Base-by-base conservation (phyloP, 257 asterid genomes). In the Solanum gandarillasii region DNA sequence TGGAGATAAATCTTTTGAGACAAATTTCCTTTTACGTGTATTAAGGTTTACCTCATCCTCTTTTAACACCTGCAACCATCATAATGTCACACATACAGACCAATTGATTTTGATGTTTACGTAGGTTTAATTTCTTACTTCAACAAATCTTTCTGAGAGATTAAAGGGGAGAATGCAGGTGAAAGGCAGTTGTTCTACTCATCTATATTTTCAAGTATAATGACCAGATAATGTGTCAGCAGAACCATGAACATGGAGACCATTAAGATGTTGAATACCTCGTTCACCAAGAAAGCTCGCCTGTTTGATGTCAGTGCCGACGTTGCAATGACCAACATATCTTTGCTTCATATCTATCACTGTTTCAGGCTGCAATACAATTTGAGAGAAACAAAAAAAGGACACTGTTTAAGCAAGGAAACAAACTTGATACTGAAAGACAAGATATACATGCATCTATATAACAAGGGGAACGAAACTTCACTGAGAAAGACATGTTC, bases 271-370 rank as follows among this genome's bases (percentile, higher is more conserved):
- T 83, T 68, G 86, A 38, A 72, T 71, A 97, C 99, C 99, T 94
- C 91, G 94, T 89, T 92, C 98, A 62, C 99, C 99, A 86, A 97
- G 90, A 90, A 97, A 97, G 93, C 98, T 97, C 58, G 99, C 99
- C 87, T 97, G 99, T 86, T 97, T 97, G 88, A 97, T 97, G 90
- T 96, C 99, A 43, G 99, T 97, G 89, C 98, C 98, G 12, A 91
- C 90, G 88, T 97, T 97, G 88, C 99, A 96, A 83, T 97, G 99
- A 86, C 99, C 99, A 88, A 96, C 92, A 81, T 94, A 97, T 92
- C 98, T 94, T 90, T 90, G 97, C 88, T 94, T 96, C 99, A 97
- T 95, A 94, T 97, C 98, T 90, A 93, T 90, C 32, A 91, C 98
- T 55, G 89, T 92, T 95, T 95, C 98, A 83, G 96, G 94, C 99